Percentiles rank a stretch among this genome's conserved stretches.
Evolutionary conservation across 352 stramenopile species (phyloP).

Genomic region (Globisporangium middletonii): DNA sequence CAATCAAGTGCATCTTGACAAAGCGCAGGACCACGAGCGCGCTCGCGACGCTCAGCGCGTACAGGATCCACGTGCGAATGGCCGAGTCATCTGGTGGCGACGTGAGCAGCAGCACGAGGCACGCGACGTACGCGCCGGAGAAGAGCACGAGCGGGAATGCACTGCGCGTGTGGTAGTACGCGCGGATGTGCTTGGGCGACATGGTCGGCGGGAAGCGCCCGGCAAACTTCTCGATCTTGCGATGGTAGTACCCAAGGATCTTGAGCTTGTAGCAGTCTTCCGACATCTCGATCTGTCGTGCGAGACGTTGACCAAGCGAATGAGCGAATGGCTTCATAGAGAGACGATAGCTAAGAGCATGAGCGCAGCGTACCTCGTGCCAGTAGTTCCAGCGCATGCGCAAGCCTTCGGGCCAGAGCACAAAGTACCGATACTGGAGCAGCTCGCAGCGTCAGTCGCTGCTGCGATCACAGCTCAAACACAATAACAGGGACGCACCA

Average conservation of each 20-base stretch:
- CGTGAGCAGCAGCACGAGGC: constrained; percentile 33
- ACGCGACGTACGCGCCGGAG: constrained; percentile 27
- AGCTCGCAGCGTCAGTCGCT: neutral
- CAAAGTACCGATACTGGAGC: constrained; percentile 53
- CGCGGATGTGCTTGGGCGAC: constrained; percentile 36
- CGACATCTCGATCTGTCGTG: constrained; percentile 53
- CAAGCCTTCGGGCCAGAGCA: constrained; percentile 71
- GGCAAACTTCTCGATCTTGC: constrained; percentile 74
- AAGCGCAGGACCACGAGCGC: constrained; percentile 64
- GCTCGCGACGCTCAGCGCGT: constrained; percentile 47
- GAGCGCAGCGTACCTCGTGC: constrained; percentile 33
- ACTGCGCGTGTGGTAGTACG: constrained; percentile 45
- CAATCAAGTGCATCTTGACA: constrained; percentile 62
- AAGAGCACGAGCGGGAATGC: constrained; percentile 43
- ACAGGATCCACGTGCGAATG: constrained; percentile 46
- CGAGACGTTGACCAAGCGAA: neutral
- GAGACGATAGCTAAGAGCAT: neutral
- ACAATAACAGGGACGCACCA: constrained; percentile 24
- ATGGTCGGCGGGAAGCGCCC: constrained; percentile 47
- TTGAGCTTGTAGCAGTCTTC: constrained; percentile 72
- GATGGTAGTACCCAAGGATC: constrained; percentile 80
- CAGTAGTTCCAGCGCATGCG: constrained; percentile 67
- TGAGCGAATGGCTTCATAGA: neutral
- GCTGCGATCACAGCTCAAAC: neutral
- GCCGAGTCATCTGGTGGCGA: constrained; percentile 25